phyloP scores from a whole-genome alignment of 805 yeast genomes.

The Dipodascopsis uninucleata region DNA sequence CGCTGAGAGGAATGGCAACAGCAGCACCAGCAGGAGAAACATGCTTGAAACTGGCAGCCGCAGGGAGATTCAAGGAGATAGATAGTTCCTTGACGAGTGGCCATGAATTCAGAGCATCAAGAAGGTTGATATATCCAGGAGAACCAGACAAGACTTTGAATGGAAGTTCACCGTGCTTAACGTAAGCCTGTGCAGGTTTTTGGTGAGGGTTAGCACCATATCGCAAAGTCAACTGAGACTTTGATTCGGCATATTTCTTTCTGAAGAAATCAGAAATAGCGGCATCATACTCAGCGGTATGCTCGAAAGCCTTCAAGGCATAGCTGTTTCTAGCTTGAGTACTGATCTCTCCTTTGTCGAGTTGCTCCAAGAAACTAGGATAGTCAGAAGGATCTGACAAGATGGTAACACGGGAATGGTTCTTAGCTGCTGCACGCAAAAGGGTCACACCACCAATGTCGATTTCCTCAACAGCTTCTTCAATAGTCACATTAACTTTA shows the following conservation, averaged over 20 bases:
- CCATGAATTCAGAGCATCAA: constrained; percentile 98
- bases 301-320: constrained; percentile 90
- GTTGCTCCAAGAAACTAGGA: constrained; percentile 78
- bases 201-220: constrained; percentile 99
- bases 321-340: constrained; percentile 70
- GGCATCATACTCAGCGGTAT: constrained; percentile 95
- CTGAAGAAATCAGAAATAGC: constrained; percentile 96
- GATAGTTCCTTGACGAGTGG: constrained; percentile 96
- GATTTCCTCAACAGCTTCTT: constrained; percentile 97
- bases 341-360: constrained; percentile 66
- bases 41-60: constrained; percentile 98
- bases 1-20: constrained; percentile 89
- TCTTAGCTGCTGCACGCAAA: constrained; percentile 97
- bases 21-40: constrained; percentile 99
- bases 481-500: constrained; percentile 90
- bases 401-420: constrained; percentile 93
- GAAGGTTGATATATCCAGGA: constrained; percentile 94
- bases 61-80: constrained; percentile 91
- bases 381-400: constrained; percentile 93
- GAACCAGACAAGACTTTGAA: constrained; percentile 91
- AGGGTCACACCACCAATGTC: constrained; percentile 98
- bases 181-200: constrained; percentile 97
- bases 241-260: constrained; percentile 89
- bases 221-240: constrained; percentile 86
- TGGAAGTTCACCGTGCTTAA: constrained; percentile 81